These are phyloP conservation scores for Fraxinus anomala DNA, from an alignment of 257 asterid genomes.

Conservation along the genomic window DNA sequence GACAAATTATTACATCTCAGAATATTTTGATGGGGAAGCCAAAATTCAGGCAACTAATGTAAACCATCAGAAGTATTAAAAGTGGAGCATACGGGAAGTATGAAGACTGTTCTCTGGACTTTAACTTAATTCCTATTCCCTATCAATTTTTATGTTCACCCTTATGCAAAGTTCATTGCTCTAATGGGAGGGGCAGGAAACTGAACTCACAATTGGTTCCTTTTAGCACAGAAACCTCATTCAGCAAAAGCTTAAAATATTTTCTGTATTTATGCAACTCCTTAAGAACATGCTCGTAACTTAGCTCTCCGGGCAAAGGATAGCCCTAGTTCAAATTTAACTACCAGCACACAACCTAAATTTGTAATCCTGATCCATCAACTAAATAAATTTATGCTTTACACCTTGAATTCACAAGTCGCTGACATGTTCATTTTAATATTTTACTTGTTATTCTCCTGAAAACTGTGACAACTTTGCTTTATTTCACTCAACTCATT, in stretches of 20 bases:
- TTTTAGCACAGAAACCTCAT: conserved; percentile 17
- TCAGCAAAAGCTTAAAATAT: neutral
- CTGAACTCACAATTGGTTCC: neutral
- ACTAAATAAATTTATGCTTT: neutral
- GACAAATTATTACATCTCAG: conserved; percentile 12
- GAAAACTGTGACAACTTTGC: neutral
- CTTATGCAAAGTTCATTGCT: neutral
- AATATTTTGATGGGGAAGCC: neutral
- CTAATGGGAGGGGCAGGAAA: neutral
- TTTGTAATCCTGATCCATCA: conserved; percentile 4
- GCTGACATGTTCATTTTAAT: neutral
- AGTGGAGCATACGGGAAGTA: neutral
- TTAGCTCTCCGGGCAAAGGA: neutral
- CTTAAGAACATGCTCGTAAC: neutral
- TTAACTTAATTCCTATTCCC: neutral
- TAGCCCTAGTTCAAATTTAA: neutral
- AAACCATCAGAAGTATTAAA: conserved; percentile 2
- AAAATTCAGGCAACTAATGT: conserved; percentile 13
- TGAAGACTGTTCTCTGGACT: neutral
- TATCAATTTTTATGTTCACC: conserved; percentile 18
- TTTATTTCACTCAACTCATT: neutral
- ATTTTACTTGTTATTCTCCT: neutral
- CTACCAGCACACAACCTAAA: neutral
- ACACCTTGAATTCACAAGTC: neutral
- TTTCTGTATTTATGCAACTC: neutral